Evolutionary conservation across 495 filamentous ascomycete genomes (phyloP).

Genomic region (Paragyromitra xinjiangensis): DNA sequence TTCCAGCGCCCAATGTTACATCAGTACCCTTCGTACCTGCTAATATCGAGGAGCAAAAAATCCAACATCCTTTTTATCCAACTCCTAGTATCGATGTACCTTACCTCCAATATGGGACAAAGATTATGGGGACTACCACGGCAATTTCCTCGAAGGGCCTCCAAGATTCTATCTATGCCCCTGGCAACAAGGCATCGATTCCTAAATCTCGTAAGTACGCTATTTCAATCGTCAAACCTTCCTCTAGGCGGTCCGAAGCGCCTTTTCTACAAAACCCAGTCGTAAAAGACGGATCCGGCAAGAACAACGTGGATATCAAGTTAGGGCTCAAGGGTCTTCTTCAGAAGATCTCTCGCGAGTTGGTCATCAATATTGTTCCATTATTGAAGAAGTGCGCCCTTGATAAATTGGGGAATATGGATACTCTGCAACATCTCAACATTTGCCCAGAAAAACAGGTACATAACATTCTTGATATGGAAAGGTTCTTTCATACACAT

Average conservation of each 20-base stretch:
- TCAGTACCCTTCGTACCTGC: not conserved
- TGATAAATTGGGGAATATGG: constrained; percentile 13
- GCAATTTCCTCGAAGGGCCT: constrained; percentile 7
- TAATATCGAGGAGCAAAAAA: not conserved
- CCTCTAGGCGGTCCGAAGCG: not conserved
- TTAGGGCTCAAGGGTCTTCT: constrained; percentile 22
- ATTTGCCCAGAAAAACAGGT: constrained; percentile 36
- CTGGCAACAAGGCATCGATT: not conserved
- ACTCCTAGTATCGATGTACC: not conserved
- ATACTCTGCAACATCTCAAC: constrained; percentile 38
- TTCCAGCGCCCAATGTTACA: not conserved
- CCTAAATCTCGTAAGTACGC: not conserved
- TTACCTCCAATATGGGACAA: constrained; percentile 16
- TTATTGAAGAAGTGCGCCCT: constrained; percentile 25
- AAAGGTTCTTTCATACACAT: constrained; percentile 35
- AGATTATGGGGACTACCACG: not conserved
- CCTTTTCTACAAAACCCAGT: not conserved
- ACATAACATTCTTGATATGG: constrained; percentile 34
- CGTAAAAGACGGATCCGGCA: not conserved
- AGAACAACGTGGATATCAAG: constrained; percentile 19
- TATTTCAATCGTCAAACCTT: not conserved
- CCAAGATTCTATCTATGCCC: constrained; percentile 32
- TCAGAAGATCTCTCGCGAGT: constrained; percentile 24
- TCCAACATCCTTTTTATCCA: constrained; percentile 19
- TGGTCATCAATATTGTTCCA: constrained; percentile 31